Base-by-base conservation (phyloP, 495 filamentous ascomycete genomes). In the Rostrohypoxylon terebratum region DNA sequence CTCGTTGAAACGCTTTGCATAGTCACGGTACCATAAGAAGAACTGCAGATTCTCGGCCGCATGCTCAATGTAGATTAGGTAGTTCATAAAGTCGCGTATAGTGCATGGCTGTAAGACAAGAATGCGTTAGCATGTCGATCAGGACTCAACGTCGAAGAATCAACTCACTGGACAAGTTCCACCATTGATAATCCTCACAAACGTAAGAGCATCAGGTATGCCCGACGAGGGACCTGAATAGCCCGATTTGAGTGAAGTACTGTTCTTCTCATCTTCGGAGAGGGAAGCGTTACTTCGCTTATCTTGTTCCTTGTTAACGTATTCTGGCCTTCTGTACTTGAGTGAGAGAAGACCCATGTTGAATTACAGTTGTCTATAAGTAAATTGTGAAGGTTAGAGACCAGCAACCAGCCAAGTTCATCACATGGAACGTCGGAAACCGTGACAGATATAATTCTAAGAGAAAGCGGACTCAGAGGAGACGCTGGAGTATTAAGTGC, bases 31-130 rank as follows among this genome's bases (percentile, higher is more conserved):
- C 92, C 92, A 94, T 14, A 94, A 86, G 77, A 83, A 92, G 80
- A 94, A 94, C 77, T 94, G 91, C 31, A 94, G 84, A 77, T 93
- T 93, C 80, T 94, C 92, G 54, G 92, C 89, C 11, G 88, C 78
- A 38, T 88, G 87, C 75, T 93, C 91, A 55, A 94, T 86, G 77
- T 93, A 92, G 59, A 89, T 83, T 47, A 93, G 83, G 75, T 93
- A 94, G 79, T 92, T 91, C 89, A 93, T 91, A 76, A 94, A 94
- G 70, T 94, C 92, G 28, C 91, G 86, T 28, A 86, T 74, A 0
- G 92, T 93, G 76, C 88, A 88, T 25, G 92, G 92, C 92, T 94
- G 6, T 25, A 14, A 31, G 16, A 31, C 54, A 21, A 38, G 31
- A 44, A 6, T 42, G 28, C 10, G 60, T 72, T 25, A 47, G 55